Evolutionary conservation across 1,284 basidiomycete genomes (phyloP).

Genomic region (Ustilago crameri): DNA sequence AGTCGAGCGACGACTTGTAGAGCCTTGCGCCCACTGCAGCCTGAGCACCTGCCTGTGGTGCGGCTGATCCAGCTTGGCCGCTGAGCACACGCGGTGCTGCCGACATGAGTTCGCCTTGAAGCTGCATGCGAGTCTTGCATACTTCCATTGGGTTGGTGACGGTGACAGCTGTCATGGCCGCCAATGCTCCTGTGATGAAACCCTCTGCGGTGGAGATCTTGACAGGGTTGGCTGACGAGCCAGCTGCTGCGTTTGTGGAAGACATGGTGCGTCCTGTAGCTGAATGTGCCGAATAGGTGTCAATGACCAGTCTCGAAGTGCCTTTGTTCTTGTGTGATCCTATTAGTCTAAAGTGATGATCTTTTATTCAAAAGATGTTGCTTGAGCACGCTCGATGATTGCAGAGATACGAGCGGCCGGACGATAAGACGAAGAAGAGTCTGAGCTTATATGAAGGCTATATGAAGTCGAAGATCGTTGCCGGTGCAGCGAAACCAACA

Average conservation of each 20-base stretch:
- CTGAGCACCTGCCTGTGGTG: slow-evolving; percentile 36
- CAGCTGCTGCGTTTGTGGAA: slow-evolving; percentile 14
- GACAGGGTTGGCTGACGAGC: slow-evolving; percentile 34
- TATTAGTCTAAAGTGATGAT: no score
- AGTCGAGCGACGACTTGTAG: slow-evolving; percentile 89
- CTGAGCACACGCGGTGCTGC: slow-evolving; percentile 36
- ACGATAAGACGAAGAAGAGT: not conserved
- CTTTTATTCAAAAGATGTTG: no score
- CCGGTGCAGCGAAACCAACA: not conserved
- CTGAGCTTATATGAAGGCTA: not conserved
- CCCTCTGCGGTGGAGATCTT: slow-evolving; percentile 54
- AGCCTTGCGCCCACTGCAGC: slow-evolving; percentile 68
- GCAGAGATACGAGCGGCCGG: no score
- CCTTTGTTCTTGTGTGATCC: no score
- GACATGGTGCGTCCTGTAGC: slow-evolving; percentile 10
- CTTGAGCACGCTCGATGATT: no score
- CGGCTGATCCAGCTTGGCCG: slow-evolving; percentile 36
- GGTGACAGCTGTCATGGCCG: slow-evolving; percentile 59
- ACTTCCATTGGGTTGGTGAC: slow-evolving; percentile 64
- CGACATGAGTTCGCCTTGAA: slow-evolving; percentile 62
- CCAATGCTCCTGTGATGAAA: slow-evolving; percentile 52
- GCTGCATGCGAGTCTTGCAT: slow-evolving; percentile 65
- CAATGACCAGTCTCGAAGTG: no score
- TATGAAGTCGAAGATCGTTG: no score
- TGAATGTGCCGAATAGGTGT: not conserved